These are phyloP conservation scores for Termitomyces sp. DNA, from an alignment of 768 basidiomycete species.

Conservation along the genomic window DNA sequence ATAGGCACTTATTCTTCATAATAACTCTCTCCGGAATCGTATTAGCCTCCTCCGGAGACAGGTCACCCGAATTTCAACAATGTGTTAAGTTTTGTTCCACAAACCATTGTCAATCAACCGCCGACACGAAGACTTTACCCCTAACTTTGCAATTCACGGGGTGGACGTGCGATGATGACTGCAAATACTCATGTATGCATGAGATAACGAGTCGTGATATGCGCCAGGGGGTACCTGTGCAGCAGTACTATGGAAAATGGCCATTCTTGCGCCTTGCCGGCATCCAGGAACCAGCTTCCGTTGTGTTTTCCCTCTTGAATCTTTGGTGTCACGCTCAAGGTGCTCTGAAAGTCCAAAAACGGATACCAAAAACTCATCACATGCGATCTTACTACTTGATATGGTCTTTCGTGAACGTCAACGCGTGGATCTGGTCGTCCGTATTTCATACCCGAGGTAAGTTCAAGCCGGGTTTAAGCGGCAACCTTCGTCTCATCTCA, in stretches of 20 bases:
- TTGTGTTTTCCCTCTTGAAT: slow-evolving; percentile 85
- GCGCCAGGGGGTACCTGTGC: slow-evolving; percentile 33
- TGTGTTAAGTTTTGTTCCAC: slow-evolving; percentile 44
- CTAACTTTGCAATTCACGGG: slow-evolving; percentile 58
- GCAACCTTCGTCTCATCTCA: slow-evolving; percentile 1
- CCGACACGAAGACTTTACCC: slow-evolving; percentile 31
- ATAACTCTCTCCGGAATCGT: not conserved
- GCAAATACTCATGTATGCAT: slow-evolving; percentile 89
- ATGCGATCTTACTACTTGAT: slow-evolving; percentile 62
- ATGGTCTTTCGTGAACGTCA: slow-evolving; percentile 70
- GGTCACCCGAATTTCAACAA: slow-evolving; percentile 41
- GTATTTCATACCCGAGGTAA: slow-evolving; percentile 91
- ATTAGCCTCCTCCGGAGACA: slow-evolving; percentile 59
- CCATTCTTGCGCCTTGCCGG: slow-evolving; percentile 87
- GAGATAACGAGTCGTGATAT: slow-evolving; percentile 55
- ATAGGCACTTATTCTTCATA: slow-evolving; percentile 1
- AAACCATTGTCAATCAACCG: slow-evolving; percentile 31
- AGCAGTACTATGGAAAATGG: slow-evolving; percentile 97
- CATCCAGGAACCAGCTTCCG: slow-evolving; percentile 92
- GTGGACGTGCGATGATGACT: slow-evolving; percentile 89
- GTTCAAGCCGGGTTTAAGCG: slow-evolving; percentile 16
- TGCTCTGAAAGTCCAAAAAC: slow-evolving; percentile 35
- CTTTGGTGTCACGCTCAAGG: slow-evolving; percentile 70
- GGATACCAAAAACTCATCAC: slow-evolving; percentile 52
- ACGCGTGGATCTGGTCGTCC: slow-evolving; percentile 89